A percentile compares a stretch with the other conserved stretches of the same genome.
Conservation (phyloP, 2,329 filamentous ascomycete species). For the Sclerotinia spermophila region DNA sequence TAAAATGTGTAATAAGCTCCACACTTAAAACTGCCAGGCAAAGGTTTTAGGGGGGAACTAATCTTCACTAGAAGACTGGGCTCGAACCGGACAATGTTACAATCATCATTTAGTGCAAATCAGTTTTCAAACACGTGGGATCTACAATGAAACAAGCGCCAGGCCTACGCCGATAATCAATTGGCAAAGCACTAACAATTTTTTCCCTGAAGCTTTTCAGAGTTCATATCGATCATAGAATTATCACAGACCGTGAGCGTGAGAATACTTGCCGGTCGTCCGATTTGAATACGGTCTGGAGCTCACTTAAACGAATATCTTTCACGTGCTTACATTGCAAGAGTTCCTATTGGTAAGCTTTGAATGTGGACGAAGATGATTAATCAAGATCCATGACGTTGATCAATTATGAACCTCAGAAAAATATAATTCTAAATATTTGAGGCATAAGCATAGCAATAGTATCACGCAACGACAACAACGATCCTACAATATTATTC, state of each 20-base stretch:
- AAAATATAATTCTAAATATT: not conserved
- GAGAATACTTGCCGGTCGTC: not conserved
- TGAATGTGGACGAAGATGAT: not conserved
- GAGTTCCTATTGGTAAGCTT: not conserved
- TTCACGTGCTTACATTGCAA: slow-evolving; percentile 9
- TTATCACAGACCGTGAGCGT: not conserved
- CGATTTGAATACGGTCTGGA: not conserved
- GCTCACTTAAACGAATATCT: not conserved
- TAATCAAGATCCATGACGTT: not conserved
- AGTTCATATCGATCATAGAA: not conserved
- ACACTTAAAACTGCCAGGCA: not conserved
- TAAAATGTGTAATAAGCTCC: not conserved
- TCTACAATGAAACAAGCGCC: not conserved
- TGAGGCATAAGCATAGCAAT: not conserved
- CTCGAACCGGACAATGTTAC: not conserved
- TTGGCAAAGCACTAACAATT: not conserved
- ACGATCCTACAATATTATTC: not conserved
- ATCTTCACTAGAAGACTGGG: not conserved
- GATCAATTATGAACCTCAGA: not conserved
- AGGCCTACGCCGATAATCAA: not conserved
- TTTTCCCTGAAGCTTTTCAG: not conserved
- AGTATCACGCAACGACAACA: not conserved
- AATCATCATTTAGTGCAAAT: not conserved
- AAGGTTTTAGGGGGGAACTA: not conserved
- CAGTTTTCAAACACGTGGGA: too few relatives aligned